phyloP scores from a whole-genome alignment of 1,139 yeast species.

The Kodamaea derodonti region DNA sequence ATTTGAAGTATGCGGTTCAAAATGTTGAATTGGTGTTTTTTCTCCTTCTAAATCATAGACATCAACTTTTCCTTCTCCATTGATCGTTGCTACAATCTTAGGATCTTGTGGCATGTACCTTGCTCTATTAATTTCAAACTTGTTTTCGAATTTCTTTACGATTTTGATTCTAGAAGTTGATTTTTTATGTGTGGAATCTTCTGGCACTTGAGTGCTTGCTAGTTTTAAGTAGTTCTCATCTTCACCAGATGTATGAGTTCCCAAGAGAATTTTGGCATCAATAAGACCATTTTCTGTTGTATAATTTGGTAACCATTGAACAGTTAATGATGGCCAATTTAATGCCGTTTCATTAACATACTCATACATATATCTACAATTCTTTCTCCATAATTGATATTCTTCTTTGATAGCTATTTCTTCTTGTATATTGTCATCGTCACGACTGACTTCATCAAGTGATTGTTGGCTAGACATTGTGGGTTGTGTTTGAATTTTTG shows the following conservation, averaged over 20 bases:
- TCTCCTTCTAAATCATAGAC: slow-evolving; percentile 50
- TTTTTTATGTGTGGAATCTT: slow-evolving; percentile 17
- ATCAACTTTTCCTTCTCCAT: slow-evolving; percentile 69
- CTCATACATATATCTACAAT: slow-evolving; percentile 76
- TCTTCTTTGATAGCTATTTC: slow-evolving; percentile 59
- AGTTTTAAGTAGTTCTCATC: slow-evolving; percentile 75
- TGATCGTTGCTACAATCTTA: slow-evolving; percentile 67
- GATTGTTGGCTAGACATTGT: slow-evolving; percentile 8
- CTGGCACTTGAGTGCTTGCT: slow-evolving; percentile 71
- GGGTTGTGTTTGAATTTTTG: background rate
- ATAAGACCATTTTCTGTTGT: slow-evolving; percentile 31
- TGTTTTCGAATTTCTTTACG: slow-evolving; percentile 50
- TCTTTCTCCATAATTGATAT: slow-evolving; percentile 74
- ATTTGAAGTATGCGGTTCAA: slow-evolving; percentile 57
- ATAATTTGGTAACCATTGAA: slow-evolving; percentile 67
- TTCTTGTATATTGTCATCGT: slow-evolving; percentile 15
- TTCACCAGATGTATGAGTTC: slow-evolving; percentile 85
- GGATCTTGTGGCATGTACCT: slow-evolving; percentile 76
- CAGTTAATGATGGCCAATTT: slow-evolving; percentile 77
- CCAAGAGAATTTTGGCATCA: slow-evolving; percentile 54
- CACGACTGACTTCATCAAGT: slow-evolving; percentile 5
- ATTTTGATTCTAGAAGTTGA: slow-evolving; percentile 55
- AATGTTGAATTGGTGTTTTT: slow-evolving; percentile 22
- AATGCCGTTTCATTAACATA: slow-evolving; percentile 75
- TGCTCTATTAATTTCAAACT: slow-evolving; percentile 74